A percentile compares a stretch with the other conserved stretches of the same genome.
phyloP scores from a whole-genome alignment of 352 stramenopile genomes.

The Phytophthora megakarya region DNA sequence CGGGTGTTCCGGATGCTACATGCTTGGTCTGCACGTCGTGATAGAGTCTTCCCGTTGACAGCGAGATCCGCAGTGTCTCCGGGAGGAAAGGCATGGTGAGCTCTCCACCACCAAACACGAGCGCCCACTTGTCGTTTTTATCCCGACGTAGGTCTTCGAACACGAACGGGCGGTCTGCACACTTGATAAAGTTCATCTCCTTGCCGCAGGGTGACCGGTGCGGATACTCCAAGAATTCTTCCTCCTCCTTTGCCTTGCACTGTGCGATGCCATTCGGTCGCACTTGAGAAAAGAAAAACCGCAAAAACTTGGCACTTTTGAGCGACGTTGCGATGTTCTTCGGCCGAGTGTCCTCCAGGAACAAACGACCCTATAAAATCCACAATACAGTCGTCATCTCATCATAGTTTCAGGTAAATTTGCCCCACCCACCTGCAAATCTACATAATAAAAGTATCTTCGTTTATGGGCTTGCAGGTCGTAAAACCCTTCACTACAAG shows the following conservation, averaged over 20 bases:
- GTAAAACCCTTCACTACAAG: constrained; percentile 70
- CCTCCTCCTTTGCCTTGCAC: constrained; percentile 28
- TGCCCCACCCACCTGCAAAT: constrained; percentile 56
- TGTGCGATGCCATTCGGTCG: constrained; percentile 39
- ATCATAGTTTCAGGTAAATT: background rate
- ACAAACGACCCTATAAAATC: constrained; percentile 58
- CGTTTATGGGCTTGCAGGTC: constrained; percentile 60
- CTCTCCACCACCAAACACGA: constrained; percentile 63
- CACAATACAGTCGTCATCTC: background rate
- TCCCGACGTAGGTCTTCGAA: constrained; percentile 61
- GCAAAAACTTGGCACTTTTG: constrained; percentile 83
- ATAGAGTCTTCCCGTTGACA: constrained; percentile 73
- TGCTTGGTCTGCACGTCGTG: constrained; percentile 65
- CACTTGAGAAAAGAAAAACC: constrained; percentile 82
- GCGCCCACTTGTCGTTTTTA: constrained; percentile 38
- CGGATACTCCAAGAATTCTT: constrained; percentile 67
- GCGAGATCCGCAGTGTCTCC: constrained; percentile 59
- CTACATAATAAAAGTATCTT: constrained; percentile 87
- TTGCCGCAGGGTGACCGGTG: constrained; percentile 78
- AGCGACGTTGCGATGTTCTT: constrained; percentile 88
- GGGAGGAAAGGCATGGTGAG: constrained; percentile 62
- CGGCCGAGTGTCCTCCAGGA: constrained; percentile 77
- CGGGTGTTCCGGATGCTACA: constrained; percentile 31
- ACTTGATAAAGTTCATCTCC: constrained; percentile 91
- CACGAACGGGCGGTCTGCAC: constrained; percentile 76